Evolutionary conservation across 2,329 filamentous ascomycete genomes (phyloP), one percentile per base, ranked within the genome.

Genomic region (Talaromyces pinophilus): DNA sequence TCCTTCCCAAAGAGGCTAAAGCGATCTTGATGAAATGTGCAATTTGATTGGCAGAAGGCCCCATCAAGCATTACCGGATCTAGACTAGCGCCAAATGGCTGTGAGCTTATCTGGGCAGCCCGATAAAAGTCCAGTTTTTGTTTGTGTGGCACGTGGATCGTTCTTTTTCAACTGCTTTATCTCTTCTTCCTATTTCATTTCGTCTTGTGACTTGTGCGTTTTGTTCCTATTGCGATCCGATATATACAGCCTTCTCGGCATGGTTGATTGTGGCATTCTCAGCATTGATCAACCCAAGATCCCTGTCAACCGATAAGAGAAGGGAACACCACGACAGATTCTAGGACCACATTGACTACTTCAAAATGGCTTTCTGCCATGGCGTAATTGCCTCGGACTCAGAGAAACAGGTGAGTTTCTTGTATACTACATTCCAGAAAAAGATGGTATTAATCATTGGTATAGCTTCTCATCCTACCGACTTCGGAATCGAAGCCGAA

Each of bases 331-430:
- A 38, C 10, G 1, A 40, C 2, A 22, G 15, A 13, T 4, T 3
- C 28, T n/a, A 54, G 15, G 28, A 19, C 10, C 4, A 40, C 7
- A 40, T 33, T 17, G 6, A 57, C 35, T 17, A 82, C 82, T 19
- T 19, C 50, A 60, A 44, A 46, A 64, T 64, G 62, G 28, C 28
- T 11, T 35, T 25, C 28, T 30, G 13, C 25, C 52, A 64, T 33
- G 62, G 25, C 13, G 52, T 33, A 3, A 2, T 13, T 10, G 33
- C 40, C n/a, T 50, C 54, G 8, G 65, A 67, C 46, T 28, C 52
- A 35, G 65, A 67, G 46, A 67, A 67, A 38, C 65, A 67, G 61
- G 65, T 67, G 40, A 48, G 60, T 38, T 35, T 46, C 4, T 40
- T 2, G 13, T 25, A n/a, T 33, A 30, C 3, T n/a, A 54, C 6